phyloP scores from a whole-genome alignment of 257 asterid species.

The Penstemon eatonii region DNA sequence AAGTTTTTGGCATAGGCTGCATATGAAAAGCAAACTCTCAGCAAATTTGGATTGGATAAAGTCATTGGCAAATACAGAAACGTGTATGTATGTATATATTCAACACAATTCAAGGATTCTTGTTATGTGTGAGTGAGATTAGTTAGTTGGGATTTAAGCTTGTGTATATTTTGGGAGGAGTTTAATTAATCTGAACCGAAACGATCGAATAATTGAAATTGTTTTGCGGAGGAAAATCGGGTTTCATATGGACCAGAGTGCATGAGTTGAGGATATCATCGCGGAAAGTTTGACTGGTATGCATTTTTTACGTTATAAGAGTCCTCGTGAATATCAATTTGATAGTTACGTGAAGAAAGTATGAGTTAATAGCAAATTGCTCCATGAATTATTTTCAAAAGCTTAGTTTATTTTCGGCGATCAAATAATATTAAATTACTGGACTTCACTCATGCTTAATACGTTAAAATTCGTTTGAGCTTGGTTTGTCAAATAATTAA shows the following conservation, averaged over 20 bases:
- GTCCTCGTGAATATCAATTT: conserved; percentile 10
- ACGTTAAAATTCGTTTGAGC: too few species aligned
- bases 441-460: too few species aligned
- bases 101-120: too few species aligned
- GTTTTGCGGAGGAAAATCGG: conserved; percentile 30
- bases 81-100: background rate
- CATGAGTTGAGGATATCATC: background rate
- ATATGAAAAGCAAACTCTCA: conserved; percentile 71
- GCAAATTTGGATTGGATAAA: conserved; percentile 40
- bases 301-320: background rate
- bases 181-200: conserved; percentile 25
- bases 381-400: too few species aligned
- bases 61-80: conserved; percentile 24
- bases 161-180: conserved; percentile 23
- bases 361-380: background rate
- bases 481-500: too few species aligned
- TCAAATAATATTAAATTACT: too few species aligned
- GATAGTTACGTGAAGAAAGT: background rate
- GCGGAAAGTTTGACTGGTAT: conserved; percentile 28
- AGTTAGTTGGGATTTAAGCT: background rate
- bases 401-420: too few species aligned
- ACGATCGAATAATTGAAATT: background rate
- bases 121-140: background rate
- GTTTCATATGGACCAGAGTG: conserved; percentile 27
- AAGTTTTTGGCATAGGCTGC: conserved; percentile 91